A percentile compares a stretch with the other conserved stretches of the same genome.
Evolutionary conservation across 768 basidiomycete species (phyloP).

Genomic region (Leucosporidium yakuticum): DNA sequence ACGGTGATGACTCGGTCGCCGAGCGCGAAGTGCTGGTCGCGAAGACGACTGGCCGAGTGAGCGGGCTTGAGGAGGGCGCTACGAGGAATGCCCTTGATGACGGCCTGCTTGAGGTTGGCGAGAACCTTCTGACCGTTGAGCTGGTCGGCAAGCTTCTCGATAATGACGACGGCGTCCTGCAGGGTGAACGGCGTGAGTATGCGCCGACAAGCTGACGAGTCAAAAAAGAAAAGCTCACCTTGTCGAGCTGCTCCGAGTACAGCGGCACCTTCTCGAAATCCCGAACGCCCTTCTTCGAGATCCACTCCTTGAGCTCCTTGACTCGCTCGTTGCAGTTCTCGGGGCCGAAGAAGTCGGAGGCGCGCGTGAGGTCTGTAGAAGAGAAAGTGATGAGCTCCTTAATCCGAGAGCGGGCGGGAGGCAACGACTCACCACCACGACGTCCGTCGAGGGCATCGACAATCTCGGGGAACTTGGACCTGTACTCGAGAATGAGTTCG

Average conservation of each 20-base stretch:
- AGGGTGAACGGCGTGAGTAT: not conserved
- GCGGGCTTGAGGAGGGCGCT: conserved; percentile 88
- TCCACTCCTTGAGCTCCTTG: conserved; percentile 75
- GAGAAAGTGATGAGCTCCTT: not conserved
- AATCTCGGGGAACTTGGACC: conserved; percentile 68
- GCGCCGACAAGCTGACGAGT: not conserved
- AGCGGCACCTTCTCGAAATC: conserved; percentile 90
- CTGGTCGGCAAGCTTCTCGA: conserved; percentile 69
- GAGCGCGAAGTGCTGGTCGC: conserved; percentile 76
- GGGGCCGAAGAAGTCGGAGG: conserved; percentile 57
- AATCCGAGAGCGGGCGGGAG: not conserved
- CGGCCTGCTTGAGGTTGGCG: conserved; percentile 72
- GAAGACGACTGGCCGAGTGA: conserved; percentile 80
- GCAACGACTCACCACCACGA: conserved; percentile 24
- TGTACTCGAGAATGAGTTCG: conserved; percentile 74
- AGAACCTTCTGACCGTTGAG: conserved; percentile 59
- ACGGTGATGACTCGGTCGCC: conserved; percentile 97
- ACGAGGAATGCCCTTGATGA: conserved; percentile 88
- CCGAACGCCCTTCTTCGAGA: conserved; percentile 74
- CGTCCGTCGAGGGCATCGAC: conserved; percentile 61
- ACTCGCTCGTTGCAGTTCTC: conserved; percentile 55
- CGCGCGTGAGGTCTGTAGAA: conserved; percentile 63
- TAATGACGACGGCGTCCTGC: conserved; percentile 68
- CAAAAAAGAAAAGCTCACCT: conserved; percentile 50
- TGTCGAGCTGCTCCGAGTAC: conserved; percentile 82